Conservation (phyloP, 768 basidiomycete genomes). For the Podaxis sp. region DNA sequence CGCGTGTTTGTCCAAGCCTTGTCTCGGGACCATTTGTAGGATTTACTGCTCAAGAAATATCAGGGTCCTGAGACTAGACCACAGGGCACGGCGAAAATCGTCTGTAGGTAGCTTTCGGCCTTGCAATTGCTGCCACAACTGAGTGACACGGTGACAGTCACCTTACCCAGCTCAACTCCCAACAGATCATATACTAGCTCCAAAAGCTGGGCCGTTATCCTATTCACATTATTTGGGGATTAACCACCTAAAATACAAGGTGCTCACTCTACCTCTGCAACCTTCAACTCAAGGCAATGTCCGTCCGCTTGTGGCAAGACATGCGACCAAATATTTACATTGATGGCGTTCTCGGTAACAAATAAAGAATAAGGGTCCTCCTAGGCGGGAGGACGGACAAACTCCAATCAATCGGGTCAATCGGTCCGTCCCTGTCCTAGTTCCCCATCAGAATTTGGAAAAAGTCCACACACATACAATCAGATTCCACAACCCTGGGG, state of each 20-base stretch:
- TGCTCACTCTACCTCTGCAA: background rate
- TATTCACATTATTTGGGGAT: background rate
- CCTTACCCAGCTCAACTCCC: background rate
- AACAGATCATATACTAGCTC: background rate
- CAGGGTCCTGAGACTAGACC: background rate
- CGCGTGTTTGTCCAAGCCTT: background rate
- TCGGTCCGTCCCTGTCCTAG: constrained; percentile 6
- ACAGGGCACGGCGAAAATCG: background rate
- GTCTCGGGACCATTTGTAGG: no score
- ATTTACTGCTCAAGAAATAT: background rate
- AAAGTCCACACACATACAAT: background rate
- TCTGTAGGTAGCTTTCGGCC: background rate
- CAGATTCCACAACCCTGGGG: constrained; percentile 4
- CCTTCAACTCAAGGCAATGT: background rate
- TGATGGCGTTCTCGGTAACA: background rate
- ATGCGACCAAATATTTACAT: constrained; percentile 6
- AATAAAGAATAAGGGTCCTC: constrained; percentile 6
- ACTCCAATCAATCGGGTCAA: constrained; percentile 1
- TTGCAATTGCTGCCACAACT: background rate
- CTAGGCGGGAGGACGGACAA: background rate
- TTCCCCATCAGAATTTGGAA: background rate
- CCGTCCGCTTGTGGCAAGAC: background rate
- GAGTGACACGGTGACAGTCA: constrained; percentile 11
- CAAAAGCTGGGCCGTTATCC: constrained; percentile 2
- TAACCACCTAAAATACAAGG: constrained; percentile 2